Evolutionary conservation across 1,284 basidiomycete species (phyloP).

Genomic region (Trichosporon sp.): DNA sequence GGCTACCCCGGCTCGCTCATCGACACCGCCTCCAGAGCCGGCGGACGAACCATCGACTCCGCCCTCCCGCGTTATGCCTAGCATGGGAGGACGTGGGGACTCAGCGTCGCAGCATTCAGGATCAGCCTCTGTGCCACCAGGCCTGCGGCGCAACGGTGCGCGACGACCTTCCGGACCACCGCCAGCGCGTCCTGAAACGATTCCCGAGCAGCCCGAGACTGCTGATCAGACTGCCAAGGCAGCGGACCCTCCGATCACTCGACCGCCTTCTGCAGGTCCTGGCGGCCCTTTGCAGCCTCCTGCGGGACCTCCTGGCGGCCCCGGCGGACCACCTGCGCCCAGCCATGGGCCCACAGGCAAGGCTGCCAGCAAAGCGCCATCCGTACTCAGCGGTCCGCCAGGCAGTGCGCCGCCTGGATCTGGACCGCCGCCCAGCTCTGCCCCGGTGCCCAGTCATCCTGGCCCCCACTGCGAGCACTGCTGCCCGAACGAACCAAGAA

Average conservation of each 20-base stretch:
- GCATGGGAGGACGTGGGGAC: neutral
- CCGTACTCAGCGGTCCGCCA: neutral
- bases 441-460: neutral
- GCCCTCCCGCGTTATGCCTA: neutral
- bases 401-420: neutral
- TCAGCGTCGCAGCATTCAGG: neutral
- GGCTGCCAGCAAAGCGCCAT: neutral
- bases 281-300: neutral
- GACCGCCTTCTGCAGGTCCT: neutral
- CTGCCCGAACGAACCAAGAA: neutral
- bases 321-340: neutral
- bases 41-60: neutral
- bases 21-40: neutral
- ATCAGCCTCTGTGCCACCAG: neutral
- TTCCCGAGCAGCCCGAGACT: neutral
- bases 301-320: neutral
- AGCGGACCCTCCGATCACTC: neutral
- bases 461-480: neutral
- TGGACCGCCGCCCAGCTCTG: neutral
- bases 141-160: neutral
- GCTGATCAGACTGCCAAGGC: neutral
- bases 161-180: neutral
- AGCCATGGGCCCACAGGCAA: neutral
- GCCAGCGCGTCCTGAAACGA: neutral
- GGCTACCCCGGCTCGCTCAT: neutral